phyloP scores from a whole-genome alignment of 2,329 filamentous ascomycete genomes.

The Colletotrichum sp. region DNA sequence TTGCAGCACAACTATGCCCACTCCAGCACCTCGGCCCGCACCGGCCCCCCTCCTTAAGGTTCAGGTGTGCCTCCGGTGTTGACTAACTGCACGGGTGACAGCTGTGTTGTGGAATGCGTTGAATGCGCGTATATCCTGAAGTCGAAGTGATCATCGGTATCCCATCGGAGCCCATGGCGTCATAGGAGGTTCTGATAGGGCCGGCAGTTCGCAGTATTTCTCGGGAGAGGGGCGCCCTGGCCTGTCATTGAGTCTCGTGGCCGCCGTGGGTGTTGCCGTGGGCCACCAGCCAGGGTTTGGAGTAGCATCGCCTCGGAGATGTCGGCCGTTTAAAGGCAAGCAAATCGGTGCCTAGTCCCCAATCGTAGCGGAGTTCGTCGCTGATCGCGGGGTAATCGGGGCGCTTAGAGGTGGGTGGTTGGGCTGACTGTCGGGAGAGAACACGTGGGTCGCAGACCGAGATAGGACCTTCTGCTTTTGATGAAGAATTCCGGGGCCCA shows the following conservation, averaged over 20 bases:
- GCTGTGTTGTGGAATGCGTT: background rate
- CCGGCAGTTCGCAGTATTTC: constrained; percentile 1
- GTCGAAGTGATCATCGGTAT: background rate
- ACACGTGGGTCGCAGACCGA: constrained; percentile 1
- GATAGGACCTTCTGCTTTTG: constrained; percentile 1
- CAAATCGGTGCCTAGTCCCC: background rate
- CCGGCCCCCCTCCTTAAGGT: background rate
- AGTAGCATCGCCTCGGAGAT: constrained; percentile 1
- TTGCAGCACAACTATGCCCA: constrained; percentile 2
- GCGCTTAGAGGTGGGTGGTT: background rate
- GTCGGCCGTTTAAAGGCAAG: background rate
- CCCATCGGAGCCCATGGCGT: background rate
- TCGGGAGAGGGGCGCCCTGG: background rate
- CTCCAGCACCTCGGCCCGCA: constrained; percentile 15
- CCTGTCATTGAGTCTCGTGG: background rate
- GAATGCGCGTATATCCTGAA: background rate
- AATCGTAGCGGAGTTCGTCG: background rate
- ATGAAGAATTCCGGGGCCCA: background rate
- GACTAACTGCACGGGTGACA: background rate
- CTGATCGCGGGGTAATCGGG: constrained; percentile 14
- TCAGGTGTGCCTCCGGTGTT: background rate
- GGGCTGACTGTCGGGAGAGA: background rate
- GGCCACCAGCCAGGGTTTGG: background rate
- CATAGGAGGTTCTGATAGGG: background rate
- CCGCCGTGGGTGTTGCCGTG: background rate